Base-by-base conservation (phyloP, 108 stramenopile genomes). In the Fistulifera solaris region DNA sequence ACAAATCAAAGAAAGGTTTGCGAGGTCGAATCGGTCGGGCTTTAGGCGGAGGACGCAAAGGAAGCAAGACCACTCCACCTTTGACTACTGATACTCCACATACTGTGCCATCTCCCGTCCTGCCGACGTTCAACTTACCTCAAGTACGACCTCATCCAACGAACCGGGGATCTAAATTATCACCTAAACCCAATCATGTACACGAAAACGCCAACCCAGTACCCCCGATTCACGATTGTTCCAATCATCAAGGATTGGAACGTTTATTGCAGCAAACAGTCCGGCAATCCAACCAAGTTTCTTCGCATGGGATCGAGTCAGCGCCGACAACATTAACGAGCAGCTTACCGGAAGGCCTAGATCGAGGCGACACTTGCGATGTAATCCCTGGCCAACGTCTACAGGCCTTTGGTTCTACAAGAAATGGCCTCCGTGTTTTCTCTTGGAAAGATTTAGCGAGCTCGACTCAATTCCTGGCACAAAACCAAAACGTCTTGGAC, bases 301-400 rank as follows among this genome's bases (percentile, higher is more conserved):
- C 75, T 48, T 15, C 52, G 41, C 35, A 56, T 27, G 86, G 86
- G 23, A 51, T 87, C n/a, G 49, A 59, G 10, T 68, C 76, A 0
- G 41, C 67, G 7, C 77, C 81, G 42, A 60, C 49, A 25, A 25
- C 56, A 13, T 44, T 75, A 28, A 38, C 38, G 19, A 69, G 58
- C 13, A 31, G 45, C 27, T 63, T 87, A 27, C 86, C 86, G 6
- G 63, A 83, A 43, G 80, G 82, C 4, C 59, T 81, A 25, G 76
- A 72, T 54, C 66, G 74, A 39, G 73, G 70, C 25, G 50, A 42
- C 48, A 53, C 76, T 31, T 84, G 82, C 35, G 86, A 87, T 57
- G 66, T 84, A 8, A 77, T 87, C 47, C 78, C 82, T 2, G 74
- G 71, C 14, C 80, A 87, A 41, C 55, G 73, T 35, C 54, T 84